Evolutionary conservation across 495 filamentous ascomycete genomes (phyloP).

Genomic region (Pseudoneurospora amorphoporcata): DNA sequence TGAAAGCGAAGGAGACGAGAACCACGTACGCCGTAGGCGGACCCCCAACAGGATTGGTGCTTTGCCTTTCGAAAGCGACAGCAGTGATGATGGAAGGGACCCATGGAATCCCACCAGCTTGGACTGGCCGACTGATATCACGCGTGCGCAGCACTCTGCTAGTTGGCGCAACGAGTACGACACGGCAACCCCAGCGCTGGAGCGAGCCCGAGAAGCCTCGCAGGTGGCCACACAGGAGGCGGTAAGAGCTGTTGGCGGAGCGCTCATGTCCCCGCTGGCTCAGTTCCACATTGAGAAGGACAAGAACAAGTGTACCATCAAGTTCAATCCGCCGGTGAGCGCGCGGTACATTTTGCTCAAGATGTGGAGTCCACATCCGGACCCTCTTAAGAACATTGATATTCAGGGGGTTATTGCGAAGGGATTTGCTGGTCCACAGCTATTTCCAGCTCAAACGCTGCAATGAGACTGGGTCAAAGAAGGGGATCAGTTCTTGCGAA

Average conservation of each 20-base stretch:
- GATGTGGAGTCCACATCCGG: slow-evolving; percentile 64
- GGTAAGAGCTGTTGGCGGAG: slow-evolving; percentile 42
- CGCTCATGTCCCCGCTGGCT: slow-evolving; percentile 58
- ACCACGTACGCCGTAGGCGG: slow-evolving; percentile 10
- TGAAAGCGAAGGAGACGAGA: slow-evolving; percentile 29
- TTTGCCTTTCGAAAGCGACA: slow-evolving; percentile 40
- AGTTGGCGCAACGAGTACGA: neutral
- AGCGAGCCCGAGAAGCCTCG: slow-evolving; percentile 40
- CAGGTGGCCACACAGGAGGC: slow-evolving; percentile 45
- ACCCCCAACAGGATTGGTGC: slow-evolving; percentile 38
- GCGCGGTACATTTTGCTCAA: slow-evolving; percentile 75
- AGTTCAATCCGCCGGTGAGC: slow-evolving; percentile 81
- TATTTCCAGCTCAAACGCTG: slow-evolving; percentile 44
- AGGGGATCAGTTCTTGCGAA: neutral
- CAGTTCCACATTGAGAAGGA: slow-evolving; percentile 68
- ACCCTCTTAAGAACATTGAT: slow-evolving; percentile 59
- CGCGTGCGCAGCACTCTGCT: neutral
- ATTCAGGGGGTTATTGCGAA: slow-evolving; percentile 71
- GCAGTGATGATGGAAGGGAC: slow-evolving; percentile 28
- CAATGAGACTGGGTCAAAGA: neutral
- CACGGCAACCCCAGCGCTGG: slow-evolving; percentile 28
- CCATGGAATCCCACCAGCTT: slow-evolving; percentile 1
- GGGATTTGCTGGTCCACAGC: slow-evolving; percentile 70
- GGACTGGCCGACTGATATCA: slow-evolving; percentile 7
- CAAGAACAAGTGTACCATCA: slow-evolving; percentile 76